phyloP scores from a whole-genome alignment of 441 rosid genomes.

The Erysimum cheiri region DNA sequence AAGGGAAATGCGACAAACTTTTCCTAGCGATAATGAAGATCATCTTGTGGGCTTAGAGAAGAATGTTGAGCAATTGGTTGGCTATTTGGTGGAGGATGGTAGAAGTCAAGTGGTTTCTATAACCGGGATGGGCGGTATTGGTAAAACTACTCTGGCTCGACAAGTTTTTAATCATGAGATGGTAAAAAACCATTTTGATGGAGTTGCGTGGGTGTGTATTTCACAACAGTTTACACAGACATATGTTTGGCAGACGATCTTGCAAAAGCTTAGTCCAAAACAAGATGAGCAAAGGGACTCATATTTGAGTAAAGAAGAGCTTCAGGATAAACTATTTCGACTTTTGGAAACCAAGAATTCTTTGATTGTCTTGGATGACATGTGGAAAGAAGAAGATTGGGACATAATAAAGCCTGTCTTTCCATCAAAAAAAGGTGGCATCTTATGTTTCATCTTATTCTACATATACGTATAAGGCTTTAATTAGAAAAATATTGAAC shows the following conservation, averaged over 20 bases:
- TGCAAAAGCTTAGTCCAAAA: neutral
- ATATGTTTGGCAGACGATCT: slow-evolving; percentile 30
- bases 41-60: slow-evolving; percentile 41
- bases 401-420: neutral
- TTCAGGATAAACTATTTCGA: neutral
- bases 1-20: slow-evolving; percentile 9
- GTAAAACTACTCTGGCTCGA: slow-evolving; percentile 43
- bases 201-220: slow-evolving; percentile 40
- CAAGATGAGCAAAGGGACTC: neutral
- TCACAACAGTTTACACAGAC: slow-evolving; percentile 34
- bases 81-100: slow-evolving; percentile 19
- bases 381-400: slow-evolving; percentile 20
- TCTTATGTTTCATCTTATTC: no score
- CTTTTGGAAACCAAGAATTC: neutral
- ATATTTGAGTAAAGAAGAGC: neutral
- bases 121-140: slow-evolving; percentile 46
- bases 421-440: neutral
- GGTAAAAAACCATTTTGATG: slow-evolving; percentile 17
- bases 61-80: slow-evolving; percentile 24
- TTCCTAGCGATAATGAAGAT: slow-evolving; percentile 19
- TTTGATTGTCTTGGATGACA: slow-evolving; percentile 19
- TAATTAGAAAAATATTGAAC: no score
- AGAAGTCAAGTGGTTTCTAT: slow-evolving; percentile 23
- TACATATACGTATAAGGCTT: no score
- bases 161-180: slow-evolving; percentile 30